Evolutionary conservation across 768 basidiomycete species (phyloP), one percentile per base, ranked within the genome.

Genomic region (Mycena rebaudengoi): DNA sequence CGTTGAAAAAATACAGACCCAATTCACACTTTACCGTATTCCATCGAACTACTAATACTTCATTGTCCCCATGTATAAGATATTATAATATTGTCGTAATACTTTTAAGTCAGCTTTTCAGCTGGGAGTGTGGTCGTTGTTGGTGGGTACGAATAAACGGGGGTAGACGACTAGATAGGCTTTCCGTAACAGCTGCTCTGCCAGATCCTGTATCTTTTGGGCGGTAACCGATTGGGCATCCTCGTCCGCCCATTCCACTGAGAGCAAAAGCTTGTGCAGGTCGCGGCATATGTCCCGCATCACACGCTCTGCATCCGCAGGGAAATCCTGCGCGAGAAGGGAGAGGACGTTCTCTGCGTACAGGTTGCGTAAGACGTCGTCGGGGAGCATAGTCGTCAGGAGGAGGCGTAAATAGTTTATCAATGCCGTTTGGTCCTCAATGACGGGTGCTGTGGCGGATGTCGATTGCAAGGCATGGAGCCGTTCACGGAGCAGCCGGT

Each of bases 311-410:
- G 23, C 6, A n/a, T 51, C 25, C 13, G 52, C 44, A 8, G 62
- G 66, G n/a, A 57, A 50, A 26, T 63, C 54, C 33, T 64, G 23
- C 58, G 55, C 66, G 11, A 64, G 28, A 50, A 67, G 48, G 39
- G 30, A 43, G 13, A 25, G 51, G 13, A 64, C 43, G 28, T 64
- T 35, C 16, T 60, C 35, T 18, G 20, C 53, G 16, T 37, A 43
- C 33, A 57, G 10, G 30, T 56, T 46, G 26, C 59, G 62, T 13
- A 45, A 43, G 12, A 32, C 18, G 13, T 67, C 53, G 16, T 35
- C 45, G 14, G 62, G 66, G 18, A 67, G 53, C 66, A 67, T 67
- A 21, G 62, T 45, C 35, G 6, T 16, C 16, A 67, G 40, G n/a
- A 67, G 40, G 4, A 46, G 43, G n/a, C 62, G 66, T 21, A 64